Evolutionary conservation across 2,329 filamentous ascomycete genomes (phyloP), one percentile per base, ranked within the genome.

Genomic region (Claviceps fusiformis): DNA sequence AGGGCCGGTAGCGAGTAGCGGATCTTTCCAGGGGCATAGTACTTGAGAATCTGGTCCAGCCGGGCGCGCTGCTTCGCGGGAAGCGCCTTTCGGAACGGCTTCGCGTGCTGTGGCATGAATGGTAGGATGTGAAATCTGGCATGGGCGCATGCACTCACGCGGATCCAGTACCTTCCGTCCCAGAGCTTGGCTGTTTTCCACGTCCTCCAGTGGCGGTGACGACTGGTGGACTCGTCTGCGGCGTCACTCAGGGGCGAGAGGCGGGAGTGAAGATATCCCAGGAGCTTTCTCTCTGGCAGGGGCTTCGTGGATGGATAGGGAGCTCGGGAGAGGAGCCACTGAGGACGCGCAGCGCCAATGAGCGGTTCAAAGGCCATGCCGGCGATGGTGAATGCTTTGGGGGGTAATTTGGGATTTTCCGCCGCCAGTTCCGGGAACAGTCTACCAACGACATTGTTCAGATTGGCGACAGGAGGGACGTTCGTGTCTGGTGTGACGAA

Each of bases 111-210:
- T 1, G 62, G 59, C 2, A 69, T 63, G 59, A 78, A 76, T 0
- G 79, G 79, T 39, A 70, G 70, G 2, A 82, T 58, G 19, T 68
- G 63, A 17, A 78, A 67, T 15, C 64, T 64, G 52, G 69, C 69
- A 3, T 72, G 72, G 7, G 74, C 66, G 5, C 73, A 72, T 50
- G 72, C 67, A 24, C 67, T 66, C 10, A 81, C 55, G 17, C 74
- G 71, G 17, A 84, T 66, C 82, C 82, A 86, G 66, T 76, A 85
- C 2, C 82, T 78, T 0, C 80, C 78, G 64, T 86, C 82, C 69
- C 75, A 86, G 54, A 77, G 64, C 50, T 64, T 64, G 13, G 63
- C 59, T 24, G 59, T 63, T 49, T 64, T 67, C 67, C 68, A 71
- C 31, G 60, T 62, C 9, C 61, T 57, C 68, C 72, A 62, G 35